Conservation (phyloP, 371 early-diverging fungal genomes). For the Hamiltosporidium tvaerminnensis region DNA sequence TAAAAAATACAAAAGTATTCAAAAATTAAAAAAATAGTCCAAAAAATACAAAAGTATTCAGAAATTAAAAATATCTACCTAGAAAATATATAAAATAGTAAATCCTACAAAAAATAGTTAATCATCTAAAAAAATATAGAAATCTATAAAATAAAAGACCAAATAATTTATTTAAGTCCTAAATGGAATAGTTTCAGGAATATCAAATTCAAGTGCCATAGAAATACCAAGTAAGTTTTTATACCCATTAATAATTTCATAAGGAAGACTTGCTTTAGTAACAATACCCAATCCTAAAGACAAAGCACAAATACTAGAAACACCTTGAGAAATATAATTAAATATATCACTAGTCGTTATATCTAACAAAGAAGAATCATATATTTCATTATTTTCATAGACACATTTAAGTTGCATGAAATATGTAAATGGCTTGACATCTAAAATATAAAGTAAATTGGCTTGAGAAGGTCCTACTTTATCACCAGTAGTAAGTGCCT, state of each 20-base stretch:
- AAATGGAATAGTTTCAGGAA: not conserved
- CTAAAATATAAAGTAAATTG: conserved; percentile 86
- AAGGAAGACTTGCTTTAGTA: conserved; percentile 84
- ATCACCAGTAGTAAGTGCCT: conserved; percentile 68
- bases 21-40: no score
- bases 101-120: no score
- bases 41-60: no score
- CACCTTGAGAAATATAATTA: conserved; percentile 61
- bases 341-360: conserved; percentile 69
- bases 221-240: conserved; percentile 55
- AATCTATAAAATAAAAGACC: no score
- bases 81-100: no score
- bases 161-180: not conserved
- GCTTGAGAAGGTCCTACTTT: conserved; percentile 97
- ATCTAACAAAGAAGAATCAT: conserved; percentile 73
- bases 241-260: conserved; percentile 54
- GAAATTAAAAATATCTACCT: no score
- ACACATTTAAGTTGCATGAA: conserved; percentile 79
- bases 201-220: conserved; percentile 63
- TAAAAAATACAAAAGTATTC: no score
- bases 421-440: conserved; percentile 99
- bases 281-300: conserved; percentile 78
- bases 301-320: conserved; percentile 71
- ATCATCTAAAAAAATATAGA: no score
- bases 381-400: conserved; percentile 77